Evolutionary conservation across 345 rosid genomes (phyloP), one percentile per base, ranked within the genome.

Genomic region (Murraya paniculata): DNA sequence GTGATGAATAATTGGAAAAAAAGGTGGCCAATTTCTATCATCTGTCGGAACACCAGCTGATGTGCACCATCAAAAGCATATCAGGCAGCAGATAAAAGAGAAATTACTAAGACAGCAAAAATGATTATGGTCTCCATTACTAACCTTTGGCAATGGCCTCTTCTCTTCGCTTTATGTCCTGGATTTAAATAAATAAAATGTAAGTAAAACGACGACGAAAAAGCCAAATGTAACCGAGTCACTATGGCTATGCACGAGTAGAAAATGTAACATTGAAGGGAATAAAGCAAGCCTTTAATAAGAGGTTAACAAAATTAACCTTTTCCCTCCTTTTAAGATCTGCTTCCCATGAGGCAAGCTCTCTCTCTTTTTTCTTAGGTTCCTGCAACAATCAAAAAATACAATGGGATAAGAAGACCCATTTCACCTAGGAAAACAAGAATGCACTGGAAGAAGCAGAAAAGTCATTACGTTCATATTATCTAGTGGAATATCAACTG

Each of bases 1-100:
- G 81, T 97, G 99, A 82, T 94, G 99, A 69, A 97, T 97, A 60
- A 97, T 91, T 67, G 99, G 99, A 73, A 91, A 97, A 80, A 91
- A 82, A 1, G 98, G 98, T 21, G 99, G 99, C 97, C 98, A 97
- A 79, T 93, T 97, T 84, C 89, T 94, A 76, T 91, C 89, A 80
- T 91, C 93, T 9, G 79, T 61, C 30, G 90, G 85, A 45, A 90
- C 87, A 24, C 98, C 97, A 83, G 92, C 99, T 94, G 97, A 79
- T 73, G 77, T 31, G 75, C 50, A 76, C 74, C 31, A 62, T 33
- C 36, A 28, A 78, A 62, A 70, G 35, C 1, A 74, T 68, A 13
- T 35, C 36, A 14, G 56, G 45, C 9, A 55, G 19, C 3, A 65
- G 35, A 19, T 19, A 64, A 69, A 58, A n/a, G 4, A 33, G 58